Evolutionary conservation across 352 stramenopile species (phyloP).

Genomic region (Phytophthora crassamura): DNA sequence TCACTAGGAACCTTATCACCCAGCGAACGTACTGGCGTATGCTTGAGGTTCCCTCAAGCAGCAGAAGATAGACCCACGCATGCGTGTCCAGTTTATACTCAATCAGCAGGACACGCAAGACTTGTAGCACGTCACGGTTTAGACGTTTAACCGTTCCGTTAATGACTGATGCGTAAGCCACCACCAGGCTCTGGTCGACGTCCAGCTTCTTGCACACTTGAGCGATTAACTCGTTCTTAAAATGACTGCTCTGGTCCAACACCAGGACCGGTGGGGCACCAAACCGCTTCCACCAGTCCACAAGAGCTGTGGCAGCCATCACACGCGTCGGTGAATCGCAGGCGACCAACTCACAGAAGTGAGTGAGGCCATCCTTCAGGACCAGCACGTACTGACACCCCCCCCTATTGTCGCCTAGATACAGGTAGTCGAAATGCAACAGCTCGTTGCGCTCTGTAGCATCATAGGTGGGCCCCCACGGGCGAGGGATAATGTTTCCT

Average conservation of each 20-base stretch:
- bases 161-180: slow-evolving; percentile 2
- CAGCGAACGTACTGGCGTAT: not conserved
- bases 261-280: not conserved
- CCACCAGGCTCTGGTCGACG: not conserved
- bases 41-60: slow-evolving; percentile 1
- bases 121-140: slow-evolving; percentile 2
- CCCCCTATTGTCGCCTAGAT: not conserved
- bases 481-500: not conserved
- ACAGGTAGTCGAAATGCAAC: slow-evolving; percentile 6
- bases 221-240: not conserved
- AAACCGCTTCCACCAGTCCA: slow-evolving; percentile 9
- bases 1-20: not conserved
- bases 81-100: slow-evolving; percentile 1
- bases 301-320: not conserved
- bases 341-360: slow-evolving; percentile 7
- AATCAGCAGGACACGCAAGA: slow-evolving; percentile 2
- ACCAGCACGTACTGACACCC: slow-evolving; percentile 10
- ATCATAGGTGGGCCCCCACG: not conserved
- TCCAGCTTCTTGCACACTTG: not conserved
- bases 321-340: not conserved
- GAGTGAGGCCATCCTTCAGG: slow-evolving; percentile 3
- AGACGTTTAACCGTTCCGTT: slow-evolving; percentile 7
- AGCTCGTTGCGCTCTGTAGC: slow-evolving; percentile 1
- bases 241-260: slow-evolving; percentile 6
- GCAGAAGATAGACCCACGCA: slow-evolving; percentile 1